Evolutionary conservation across 331 rosid species (phyloP), one percentile per base, ranked within the genome.

Genomic region (Pyracantha coccinea): DNA sequence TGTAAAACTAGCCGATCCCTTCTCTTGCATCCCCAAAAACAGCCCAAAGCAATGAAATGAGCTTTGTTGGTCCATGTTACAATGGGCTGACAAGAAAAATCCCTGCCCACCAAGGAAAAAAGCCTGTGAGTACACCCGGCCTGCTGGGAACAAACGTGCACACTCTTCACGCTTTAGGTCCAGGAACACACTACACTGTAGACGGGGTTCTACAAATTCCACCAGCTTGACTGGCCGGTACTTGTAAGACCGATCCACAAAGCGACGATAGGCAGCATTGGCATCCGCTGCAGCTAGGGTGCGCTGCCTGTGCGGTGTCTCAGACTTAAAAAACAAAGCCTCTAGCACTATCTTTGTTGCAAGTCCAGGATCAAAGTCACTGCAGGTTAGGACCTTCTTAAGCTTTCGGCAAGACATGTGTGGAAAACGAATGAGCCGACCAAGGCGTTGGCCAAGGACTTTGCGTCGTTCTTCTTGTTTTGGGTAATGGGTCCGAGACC

Each of bases 261-360:
- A 86, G 10, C 84, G 66, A 32, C 55, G 84, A 73, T 5, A 23
- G 19, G 52, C 12, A 23, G 75, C 17, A 35, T 31, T 63, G 7
- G 76, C 78, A 24, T 75, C 78, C 31, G 77, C 83, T n/a, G 77
- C 77, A 71, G 79, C 86, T 19, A 79, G 66, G 35, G 73, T 25
- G 7, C 70, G 75, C 70, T 72, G 88, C 33, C 75, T 62, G 52
- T 55, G 28, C 21, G 88, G 83, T 59, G 85, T 50, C 76, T 79
- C 86, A n/a, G 85, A 81, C 85, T 81, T 85, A 84, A 77, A 88
- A 72, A 81, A 83, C 16, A 85, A 80, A 60, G 92, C 86, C 77
- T 85, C 89, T 21, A 85, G 72, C 55, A 85, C 89, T 45, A 74
- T 57, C 78, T 85, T 83, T 28, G 83, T 73, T 24, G 82, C 76